Base-by-base conservation (phyloP, 345 rosid genomes). In the Orychophragmus violaceus region DNA sequence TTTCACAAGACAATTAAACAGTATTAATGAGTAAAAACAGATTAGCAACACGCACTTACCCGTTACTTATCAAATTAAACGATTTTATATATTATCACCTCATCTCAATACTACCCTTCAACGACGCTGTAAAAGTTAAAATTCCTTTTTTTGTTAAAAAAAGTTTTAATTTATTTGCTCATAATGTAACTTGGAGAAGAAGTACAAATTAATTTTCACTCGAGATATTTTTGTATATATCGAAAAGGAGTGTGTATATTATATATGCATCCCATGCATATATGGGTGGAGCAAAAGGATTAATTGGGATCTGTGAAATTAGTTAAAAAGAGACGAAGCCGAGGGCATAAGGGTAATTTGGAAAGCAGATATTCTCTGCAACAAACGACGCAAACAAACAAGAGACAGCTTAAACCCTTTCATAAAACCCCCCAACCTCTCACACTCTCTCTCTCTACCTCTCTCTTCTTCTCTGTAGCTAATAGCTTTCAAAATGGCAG, bases 331-430 rank as follows among this genome's bases (percentile, higher is more conserved):
- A 11, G 45, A 36, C 9, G 2, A 18, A 12, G 39, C 0, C 0
- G 23, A 44, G 61, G 77, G 77, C 14, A 50, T 7, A 50, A 58
- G 2, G 0, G 77, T 73, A 1, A 58, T 50, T 66, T 17, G 0
- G 0, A 13, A 39, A 49, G 7, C 48, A 65, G 3, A 60, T 60
- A 67, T 74, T 74, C 77, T 60, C 74, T 68, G 77, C 77, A 74
- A 74, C 77, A 50, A 63, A 48, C 70, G 59, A 71, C 60, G 76
- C 71, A 72, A 72, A 72, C 76, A 64, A 74, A 74, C 73, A 74
- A 41, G 9, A 25, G 23, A 72, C 66, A 66, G 58, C 69, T 67
- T 74, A 74, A 66, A 68, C 24, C 64, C 73, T 56, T 56, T 29
- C 65, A 63, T 57, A 55, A 72, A 72, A 64, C 76, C 71, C 22